Conservation (phyloP, 2,329 filamentous ascomycete genomes). For the Samsoniella hepiali region DNA sequence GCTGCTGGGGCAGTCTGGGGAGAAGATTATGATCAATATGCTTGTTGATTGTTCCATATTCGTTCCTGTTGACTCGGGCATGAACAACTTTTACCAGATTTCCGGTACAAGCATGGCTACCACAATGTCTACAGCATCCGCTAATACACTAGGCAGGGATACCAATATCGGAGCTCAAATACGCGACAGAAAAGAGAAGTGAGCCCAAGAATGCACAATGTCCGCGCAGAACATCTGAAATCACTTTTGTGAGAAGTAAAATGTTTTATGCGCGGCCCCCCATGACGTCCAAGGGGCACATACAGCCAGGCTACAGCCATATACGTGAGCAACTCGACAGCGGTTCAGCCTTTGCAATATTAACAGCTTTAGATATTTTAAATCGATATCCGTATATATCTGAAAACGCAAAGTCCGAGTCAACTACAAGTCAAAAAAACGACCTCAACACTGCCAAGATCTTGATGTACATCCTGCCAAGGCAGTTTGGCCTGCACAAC, state of each 20-base stretch:
- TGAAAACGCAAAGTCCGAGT: neutral
- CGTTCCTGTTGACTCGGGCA: slow-evolving; percentile 53
- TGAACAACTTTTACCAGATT: slow-evolving; percentile 71
- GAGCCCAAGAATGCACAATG: neutral
- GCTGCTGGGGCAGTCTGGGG: slow-evolving; percentile 71
- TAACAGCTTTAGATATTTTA: slow-evolving; percentile 63
- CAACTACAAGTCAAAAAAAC: slow-evolving; percentile 16
- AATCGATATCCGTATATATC: slow-evolving; percentile 57
- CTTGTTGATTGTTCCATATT: slow-evolving; percentile 79
- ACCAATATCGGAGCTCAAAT: slow-evolving; percentile 48
- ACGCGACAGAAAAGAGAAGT: slow-evolving; percentile 11
- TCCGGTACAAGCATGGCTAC: slow-evolving; percentile 54
- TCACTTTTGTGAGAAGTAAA: slow-evolving; percentile 73
- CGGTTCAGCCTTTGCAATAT: neutral
- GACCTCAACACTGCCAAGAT: slow-evolving; percentile 61
- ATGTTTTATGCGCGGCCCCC: slow-evolving; percentile 81
- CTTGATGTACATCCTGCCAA: slow-evolving; percentile 91
- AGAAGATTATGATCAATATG: slow-evolving; percentile 73
- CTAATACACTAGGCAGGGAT: slow-evolving; percentile 34
- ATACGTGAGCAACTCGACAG: slow-evolving; percentile 61
- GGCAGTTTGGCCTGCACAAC: slow-evolving; percentile 87
- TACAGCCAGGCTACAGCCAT: slow-evolving; percentile 73
- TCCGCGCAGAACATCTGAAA: slow-evolving; percentile 48
- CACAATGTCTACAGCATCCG: neutral
- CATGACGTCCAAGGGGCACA: slow-evolving; percentile 62